These are phyloP conservation scores for Diaporthe australafricana DNA, from an alignment of 2,329 filamentous ascomycete species.

Conservation along the genomic window DNA sequence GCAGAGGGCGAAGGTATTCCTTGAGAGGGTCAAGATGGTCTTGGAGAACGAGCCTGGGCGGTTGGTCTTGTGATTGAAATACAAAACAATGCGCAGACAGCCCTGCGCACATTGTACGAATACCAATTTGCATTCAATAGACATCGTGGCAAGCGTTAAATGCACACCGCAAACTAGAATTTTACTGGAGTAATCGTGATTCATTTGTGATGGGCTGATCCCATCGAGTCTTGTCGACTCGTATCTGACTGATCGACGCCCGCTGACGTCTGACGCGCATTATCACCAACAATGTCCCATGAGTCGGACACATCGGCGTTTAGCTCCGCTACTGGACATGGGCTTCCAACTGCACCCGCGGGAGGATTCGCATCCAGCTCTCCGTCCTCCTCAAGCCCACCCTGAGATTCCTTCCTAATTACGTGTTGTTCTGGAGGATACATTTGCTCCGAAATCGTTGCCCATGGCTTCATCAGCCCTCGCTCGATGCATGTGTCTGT, in stretches of 20 bases:
- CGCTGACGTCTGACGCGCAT: background rate
- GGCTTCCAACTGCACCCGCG: background rate
- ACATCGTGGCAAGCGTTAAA: conserved; percentile 19
- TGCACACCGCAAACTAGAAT: background rate
- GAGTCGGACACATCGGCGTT: conserved; percentile 1
- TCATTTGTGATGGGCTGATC: background rate
- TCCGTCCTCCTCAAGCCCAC: background rate
- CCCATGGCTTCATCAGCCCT: conserved; percentile 23
- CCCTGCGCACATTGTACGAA: conserved; percentile 28
- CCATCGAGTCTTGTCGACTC: background rate
- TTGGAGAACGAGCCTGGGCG: conserved; percentile 84
- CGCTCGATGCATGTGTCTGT: conserved; percentile 40
- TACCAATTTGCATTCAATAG: conserved; percentile 33
- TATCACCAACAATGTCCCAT: background rate
- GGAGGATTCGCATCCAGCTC: too few species aligned
- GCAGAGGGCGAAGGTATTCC: conserved; percentile 82
- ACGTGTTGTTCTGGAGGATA: too few species aligned
- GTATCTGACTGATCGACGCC: background rate
- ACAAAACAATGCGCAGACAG: background rate
- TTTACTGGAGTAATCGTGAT: background rate
- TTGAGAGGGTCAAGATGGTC: conserved; percentile 87
- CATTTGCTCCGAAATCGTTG: too few species aligned
- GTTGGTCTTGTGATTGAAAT: conserved; percentile 68
- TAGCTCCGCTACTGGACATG: background rate
- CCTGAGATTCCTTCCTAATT: background rate